Evolutionary conservation across 257 asterid genomes (phyloP).

Genomic region (Fraxinus anomala): DNA sequence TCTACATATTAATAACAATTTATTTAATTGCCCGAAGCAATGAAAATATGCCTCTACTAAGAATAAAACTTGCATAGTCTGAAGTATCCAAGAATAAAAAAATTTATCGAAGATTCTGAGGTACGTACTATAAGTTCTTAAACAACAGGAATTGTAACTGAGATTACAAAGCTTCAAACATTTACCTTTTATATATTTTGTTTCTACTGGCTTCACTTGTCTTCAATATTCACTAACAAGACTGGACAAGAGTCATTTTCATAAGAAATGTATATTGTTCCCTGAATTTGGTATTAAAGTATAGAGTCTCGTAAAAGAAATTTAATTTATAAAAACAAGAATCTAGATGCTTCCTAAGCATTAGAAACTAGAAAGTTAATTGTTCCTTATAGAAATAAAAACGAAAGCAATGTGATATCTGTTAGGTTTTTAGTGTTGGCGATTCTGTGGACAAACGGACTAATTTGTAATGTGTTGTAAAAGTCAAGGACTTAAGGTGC

Average conservation of each 20-base stretch:
- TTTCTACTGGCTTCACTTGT: not conserved
- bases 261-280: not conserved
- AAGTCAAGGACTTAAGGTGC: too few species aligned
- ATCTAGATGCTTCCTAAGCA: not conserved
- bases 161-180: slow-evolving; percentile 11
- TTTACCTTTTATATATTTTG: not conserved
- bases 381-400: too few species aligned
- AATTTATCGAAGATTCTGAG: not conserved
- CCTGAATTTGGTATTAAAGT: too few species aligned
- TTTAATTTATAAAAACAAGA: too few species aligned
- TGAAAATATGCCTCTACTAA: not conserved
- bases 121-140: not conserved
- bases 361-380: not conserved
- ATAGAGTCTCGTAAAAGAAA: too few species aligned
- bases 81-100: not conserved
- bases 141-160: not conserved
- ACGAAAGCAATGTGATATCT: too few species aligned
- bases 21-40: not conserved
- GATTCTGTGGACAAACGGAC: too few species aligned
- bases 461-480: too few species aligned
- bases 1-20: not conserved
- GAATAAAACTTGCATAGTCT: not conserved
- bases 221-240: not conserved
- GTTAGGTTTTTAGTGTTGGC: too few species aligned
- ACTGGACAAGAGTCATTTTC: not conserved